Evolutionary conservation across 106 monocot genomes (phyloP), one percentile per base, ranked within the genome.

Genomic region (Gastrodia elata): DNA sequence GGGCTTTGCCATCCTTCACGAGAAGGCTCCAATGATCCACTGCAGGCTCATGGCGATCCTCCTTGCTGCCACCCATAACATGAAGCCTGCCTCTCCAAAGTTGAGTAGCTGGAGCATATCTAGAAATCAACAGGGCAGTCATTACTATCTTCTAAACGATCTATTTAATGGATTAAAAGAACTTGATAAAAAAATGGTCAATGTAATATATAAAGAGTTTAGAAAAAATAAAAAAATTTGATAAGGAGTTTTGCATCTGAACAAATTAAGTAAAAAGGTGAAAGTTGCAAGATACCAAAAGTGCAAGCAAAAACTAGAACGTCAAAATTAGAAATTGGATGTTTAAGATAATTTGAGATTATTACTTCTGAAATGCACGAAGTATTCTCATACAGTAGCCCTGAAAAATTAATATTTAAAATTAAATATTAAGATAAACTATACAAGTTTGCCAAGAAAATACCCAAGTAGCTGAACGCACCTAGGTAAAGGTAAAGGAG

Each of bases 11-110:
- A 87, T 94, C 89, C 73, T 89, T 91, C 73, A 94, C 94, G 28
- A 83, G 84, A 72, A 94, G 79, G 77, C 94, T 94, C 94, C 94
- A 94, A 75, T 94, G 94, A 24, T 94, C 94, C 38, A 85, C 44
- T 61, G 80, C 94, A 84, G 89, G 85, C 56, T 85, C 94, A 80
- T 91, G 82, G 22, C 94, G 81, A 36, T 94, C 91, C 72, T 91
- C 89, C 83, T 91, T 91, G 76, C 94, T 85, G 35, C 94, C 91
- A 82, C 94, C 94, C 94, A 94, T 94, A 61, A 94, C 94, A 82
- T 94, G 94, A 38, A 94, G 85, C 78, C 94, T 84, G 74, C 91
- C 94, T 81, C 87, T 87, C 94, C 94, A 94, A 71, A 94, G 82
- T 80, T 94, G 94, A 46, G 94, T 94, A 26, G 94, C 91, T 57